Base-by-base conservation (phyloP, 495 filamentous ascomycete genomes). In the Penicillium macrosclerotiorum region DNA sequence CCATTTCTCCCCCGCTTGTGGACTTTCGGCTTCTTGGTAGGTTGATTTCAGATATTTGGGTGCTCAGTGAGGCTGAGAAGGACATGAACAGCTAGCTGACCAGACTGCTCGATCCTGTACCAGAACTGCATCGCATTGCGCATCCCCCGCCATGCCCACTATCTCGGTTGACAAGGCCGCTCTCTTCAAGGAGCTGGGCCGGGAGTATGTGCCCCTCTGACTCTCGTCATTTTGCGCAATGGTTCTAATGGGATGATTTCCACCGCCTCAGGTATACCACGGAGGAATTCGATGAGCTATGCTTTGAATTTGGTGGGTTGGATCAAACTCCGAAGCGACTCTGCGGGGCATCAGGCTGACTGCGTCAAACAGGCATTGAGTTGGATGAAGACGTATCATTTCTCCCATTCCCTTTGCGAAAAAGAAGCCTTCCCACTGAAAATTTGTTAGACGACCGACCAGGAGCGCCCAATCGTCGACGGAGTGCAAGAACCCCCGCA, bases 271-370 rank as follows among this genome's bases (percentile, higher is more conserved):
- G 87, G 20, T 95, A 90, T 65, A 96, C 91, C 33, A 88, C 86
- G 55, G 81, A 95, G 51, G 88, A 92, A 62, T 97, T 99, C 64
- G 92, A 98, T 61, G 85, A 95, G 60, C 74, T 99, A 54, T 99
- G 93, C 65, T 98, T 99, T 78, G 93, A 99, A 54, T 99, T 95
- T 64, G 93, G 90, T 83, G 68, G 54, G 76, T 64, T 45, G 35
- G 37, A 24, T 26, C 36, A 11, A 26, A 37, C 27, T 16, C 25
- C 19, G 18, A 49, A n/a, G n/a, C n/a, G 11, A 40, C 31, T 47
- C 60, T 29, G 62, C 57, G 58, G 61, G 64, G 61, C 44, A 56
- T 61, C 35, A 32, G 47, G 60, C 71, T 78, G 50, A 78, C 48
- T 25, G 8, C 23, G 47, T 37, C n/a, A 32, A 45, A 41, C 49